Base-by-base conservation (phyloP, 1,284 basidiomycete species). In the Hemileia vastatrix region DNA sequence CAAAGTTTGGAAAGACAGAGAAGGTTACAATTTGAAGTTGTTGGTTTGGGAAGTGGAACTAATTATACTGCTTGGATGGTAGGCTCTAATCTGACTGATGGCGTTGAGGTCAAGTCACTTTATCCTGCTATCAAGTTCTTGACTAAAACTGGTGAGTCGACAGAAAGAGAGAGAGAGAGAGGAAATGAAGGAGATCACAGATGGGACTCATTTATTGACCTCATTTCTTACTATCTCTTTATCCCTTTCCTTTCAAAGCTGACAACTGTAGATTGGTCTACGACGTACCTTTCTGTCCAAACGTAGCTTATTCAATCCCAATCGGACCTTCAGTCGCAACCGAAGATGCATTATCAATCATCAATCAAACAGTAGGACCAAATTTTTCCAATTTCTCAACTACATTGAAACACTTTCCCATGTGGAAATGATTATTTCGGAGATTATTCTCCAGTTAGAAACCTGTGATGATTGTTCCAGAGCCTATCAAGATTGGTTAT, bases 251-350 rank as follows among this genome's bases (percentile, higher is more conserved):
- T 50, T 23, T 43, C 1, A 8, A n/a, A 73, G 57, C 69, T 68
- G 66, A 76, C 23, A 71, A 72, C 23, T 78, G 77, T 64, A 70
- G 76, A 18, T 70, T 78, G 6, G 64, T 78, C 3, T 72, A 70
- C 61, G 70, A 75, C 54, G 65, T 77, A n/a, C 65, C 70, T 3
- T 77, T 77, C 59, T 79, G 78, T 62, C 78, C 78, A 1, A 64
- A 70, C 6, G 70, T 79, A 23, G 77, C 77, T 11, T 78, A 79
- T 63, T 69, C 77, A n/a, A 75, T 78, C 33, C 77, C 78, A 0
- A 66, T 76, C 11, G 71, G 72, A 5, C 70, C 70, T 1, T 51
- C 63, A 0, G 65, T 77, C 33, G 62, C 71, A 2, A 73, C 72
- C 1, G 24, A 49, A 2, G 44, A 64, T 4, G 74, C 77, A 6